Percentiles rank a stretch among this genome's conserved stretches.
Evolutionary conservation across 306 rosid genomes (phyloP).

Genomic region (Prunus campanulata): DNA sequence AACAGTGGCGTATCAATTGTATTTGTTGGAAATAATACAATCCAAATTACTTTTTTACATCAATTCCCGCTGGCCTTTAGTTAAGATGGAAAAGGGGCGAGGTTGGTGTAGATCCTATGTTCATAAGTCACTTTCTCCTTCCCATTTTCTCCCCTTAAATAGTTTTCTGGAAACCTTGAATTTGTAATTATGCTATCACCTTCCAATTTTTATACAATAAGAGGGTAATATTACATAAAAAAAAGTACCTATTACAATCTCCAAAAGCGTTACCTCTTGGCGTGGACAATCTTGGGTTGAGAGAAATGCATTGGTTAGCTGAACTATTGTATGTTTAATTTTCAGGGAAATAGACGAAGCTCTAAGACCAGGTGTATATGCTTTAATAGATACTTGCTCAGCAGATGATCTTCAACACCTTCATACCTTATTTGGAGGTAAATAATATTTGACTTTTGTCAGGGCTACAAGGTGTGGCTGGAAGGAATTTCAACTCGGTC

Average conservation of each 20-base stretch:
- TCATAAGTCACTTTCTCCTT: background rate
- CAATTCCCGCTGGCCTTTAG: background rate
- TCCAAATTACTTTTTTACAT: background rate
- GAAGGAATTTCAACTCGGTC: conserved; percentile 9
- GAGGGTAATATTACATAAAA: too few species aligned
- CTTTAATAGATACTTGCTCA: conserved; percentile 73
- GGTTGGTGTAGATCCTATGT: conserved; percentile 1
- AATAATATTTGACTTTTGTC: conserved; percentile 29
- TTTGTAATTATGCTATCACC: background rate
- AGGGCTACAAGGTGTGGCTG: background rate
- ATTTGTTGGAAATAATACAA: background rate
- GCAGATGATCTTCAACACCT: conserved; percentile 87
- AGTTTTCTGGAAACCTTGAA: background rate
- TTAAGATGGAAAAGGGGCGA: background rate
- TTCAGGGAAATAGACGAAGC: conserved; percentile 91
- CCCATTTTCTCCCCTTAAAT: background rate
- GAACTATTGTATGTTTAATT: conserved; percentile 19
- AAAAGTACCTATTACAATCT: background rate
- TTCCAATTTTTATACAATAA: background rate
- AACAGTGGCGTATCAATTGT: background rate
- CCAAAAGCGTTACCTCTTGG: background rate
- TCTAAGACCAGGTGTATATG: conserved; percentile 78
- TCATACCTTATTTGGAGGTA: conserved; percentile 89
- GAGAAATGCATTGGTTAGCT: conserved; percentile 4
- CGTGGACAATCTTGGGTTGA: background rate